Evolutionary conservation across 1,284 basidiomycete genomes (phyloP).

Genomic region (Sporisorium scitamineum): DNA sequence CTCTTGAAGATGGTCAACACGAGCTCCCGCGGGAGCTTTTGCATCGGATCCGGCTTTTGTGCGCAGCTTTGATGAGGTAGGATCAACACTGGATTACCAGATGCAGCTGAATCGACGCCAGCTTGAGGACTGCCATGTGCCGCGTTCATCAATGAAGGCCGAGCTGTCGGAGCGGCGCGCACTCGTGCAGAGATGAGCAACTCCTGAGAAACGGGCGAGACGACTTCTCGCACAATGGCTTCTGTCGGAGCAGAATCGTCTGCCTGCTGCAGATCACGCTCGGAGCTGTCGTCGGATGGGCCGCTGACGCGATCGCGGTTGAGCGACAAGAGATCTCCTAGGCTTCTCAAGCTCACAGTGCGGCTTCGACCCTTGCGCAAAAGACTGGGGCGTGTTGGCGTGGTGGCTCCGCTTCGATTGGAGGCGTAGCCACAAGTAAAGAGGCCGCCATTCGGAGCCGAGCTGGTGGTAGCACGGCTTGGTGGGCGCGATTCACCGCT

Average conservation of each 20-base stretch:
- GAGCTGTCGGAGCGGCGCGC: conserved; percentile 4
- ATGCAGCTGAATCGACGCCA: conserved; percentile 27
- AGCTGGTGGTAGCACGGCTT: conserved; percentile 28
- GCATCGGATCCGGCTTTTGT: conserved; percentile 20
- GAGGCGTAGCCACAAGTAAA: conserved; percentile 44
- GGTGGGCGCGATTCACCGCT: conserved; percentile 32
- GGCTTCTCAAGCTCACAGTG: conserved; percentile 30
- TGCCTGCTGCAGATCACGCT: conserved; percentile 8
- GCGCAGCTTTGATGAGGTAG: conserved; percentile 21
- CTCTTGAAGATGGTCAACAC: conserved; percentile 32
- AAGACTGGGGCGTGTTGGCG: conserved; percentile 23
- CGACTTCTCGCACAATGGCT: conserved; percentile 22
- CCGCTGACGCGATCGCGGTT: conserved; percentile 19
- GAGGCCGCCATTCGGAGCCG: conserved; percentile 40
- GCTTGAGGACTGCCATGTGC: conserved; percentile 36
- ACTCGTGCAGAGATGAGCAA: conserved; percentile 47
- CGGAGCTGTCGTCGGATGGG: background rate
- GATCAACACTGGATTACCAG: conserved; percentile 22
- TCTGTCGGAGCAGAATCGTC: background rate
- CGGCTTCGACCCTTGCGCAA: conserved; percentile 25
- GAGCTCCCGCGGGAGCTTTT: conserved; percentile 43
- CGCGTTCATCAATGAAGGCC: conserved; percentile 35
- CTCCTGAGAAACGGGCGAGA: conserved; percentile 35
- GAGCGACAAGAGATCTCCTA: conserved; percentile 27
- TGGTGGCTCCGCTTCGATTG: conserved; percentile 32